Percentiles rank a stretch among this genome's conserved stretches.
Conservation (phyloP, 2,329 filamentous ascomycete species). For the Talaromyces funiculosus region DNA sequence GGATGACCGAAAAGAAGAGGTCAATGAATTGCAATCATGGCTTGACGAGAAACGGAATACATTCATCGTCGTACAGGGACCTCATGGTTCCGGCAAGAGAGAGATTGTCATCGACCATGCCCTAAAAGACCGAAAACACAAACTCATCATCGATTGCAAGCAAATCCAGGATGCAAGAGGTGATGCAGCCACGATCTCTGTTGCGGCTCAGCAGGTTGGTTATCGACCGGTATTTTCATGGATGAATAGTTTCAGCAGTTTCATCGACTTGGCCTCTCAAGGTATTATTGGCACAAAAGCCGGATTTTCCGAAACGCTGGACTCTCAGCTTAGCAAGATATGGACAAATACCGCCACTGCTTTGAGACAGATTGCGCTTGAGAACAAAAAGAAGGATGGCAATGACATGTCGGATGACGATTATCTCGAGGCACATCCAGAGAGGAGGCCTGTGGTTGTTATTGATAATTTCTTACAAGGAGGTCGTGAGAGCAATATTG, state of each 20-base stretch:
- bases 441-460: slow-evolving; percentile 73
- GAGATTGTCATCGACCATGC: slow-evolving; percentile 84
- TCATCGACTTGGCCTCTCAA: slow-evolving; percentile 87
- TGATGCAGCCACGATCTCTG: slow-evolving; percentile 76
- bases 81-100: slow-evolving; percentile 82
- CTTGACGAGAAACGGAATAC: slow-evolving; percentile 83
- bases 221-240: slow-evolving; percentile 93
- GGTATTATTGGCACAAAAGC: slow-evolving; percentile 91
- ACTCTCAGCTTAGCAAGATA: slow-evolving; percentile 84
- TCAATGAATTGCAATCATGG: slow-evolving; percentile 78
- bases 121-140: slow-evolving; percentile 67
- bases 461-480: slow-evolving; percentile 91
- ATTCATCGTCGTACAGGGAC: slow-evolving; percentile 89
- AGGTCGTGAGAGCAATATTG: slow-evolving; percentile 59
- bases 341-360: slow-evolving; percentile 76
- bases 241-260: slow-evolving; percentile 90
- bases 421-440: slow-evolving; percentile 83
- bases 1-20: slow-evolving; percentile 76
- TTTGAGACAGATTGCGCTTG: slow-evolving; percentile 69
- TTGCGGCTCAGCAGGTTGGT: slow-evolving; percentile 75
- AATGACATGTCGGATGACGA: slow-evolving; percentile 70
- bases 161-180: slow-evolving; percentile 85
- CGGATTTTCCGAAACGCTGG: slow-evolving; percentile 87
- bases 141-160: slow-evolving; percentile 86
- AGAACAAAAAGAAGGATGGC: slow-evolving; percentile 63